Conservation (phyloP, 2,329 filamentous ascomycete genomes). For the Claviceps pazoutovae region DNA sequence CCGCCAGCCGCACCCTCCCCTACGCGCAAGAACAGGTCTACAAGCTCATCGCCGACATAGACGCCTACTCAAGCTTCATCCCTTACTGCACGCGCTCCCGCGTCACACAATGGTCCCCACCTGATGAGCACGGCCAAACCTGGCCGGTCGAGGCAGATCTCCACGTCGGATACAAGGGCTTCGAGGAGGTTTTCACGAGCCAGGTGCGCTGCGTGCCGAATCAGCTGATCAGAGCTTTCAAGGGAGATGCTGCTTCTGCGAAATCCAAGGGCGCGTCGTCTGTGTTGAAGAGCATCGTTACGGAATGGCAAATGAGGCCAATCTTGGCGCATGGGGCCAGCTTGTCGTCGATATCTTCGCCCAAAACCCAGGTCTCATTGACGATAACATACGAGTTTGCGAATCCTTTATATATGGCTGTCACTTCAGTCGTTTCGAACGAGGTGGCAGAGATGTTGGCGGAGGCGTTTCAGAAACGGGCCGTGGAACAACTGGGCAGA, state of each 20-base stretch:
- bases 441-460: slow-evolving; percentile 83
- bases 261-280: slow-evolving; percentile 25
- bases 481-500: slow-evolving; percentile 31
- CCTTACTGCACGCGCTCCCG: slow-evolving; percentile 71
- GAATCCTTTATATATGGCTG: slow-evolving; percentile 73
- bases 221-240: slow-evolving; percentile 62
- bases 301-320: slow-evolving; percentile 51
- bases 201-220: slow-evolving; percentile 64
- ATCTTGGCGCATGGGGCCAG: slow-evolving; percentile 12
- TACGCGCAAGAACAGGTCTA: slow-evolving; percentile 63
- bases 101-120: slow-evolving; percentile 60
- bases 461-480: slow-evolving; percentile 77
- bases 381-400: slow-evolving; percentile 70
- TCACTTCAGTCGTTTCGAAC: slow-evolving; percentile 70
- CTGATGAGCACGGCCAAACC: slow-evolving; percentile 32
- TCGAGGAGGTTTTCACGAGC: slow-evolving; percentile 74
- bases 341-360: slow-evolving; percentile 5
- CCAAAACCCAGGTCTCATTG: slow-evolving; percentile 56
- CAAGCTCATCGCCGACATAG: slow-evolving; percentile 74
- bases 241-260: slow-evolving; percentile 38
- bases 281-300: slow-evolving; percentile 55
- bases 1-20: slow-evolving; percentile 61
- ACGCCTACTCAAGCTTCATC: slow-evolving; percentile 75
- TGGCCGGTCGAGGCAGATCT: slow-evolving; percentile 68
- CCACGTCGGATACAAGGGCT: slow-evolving; percentile 69